phyloP scores from a whole-genome alignment of 2,329 filamentous ascomycete species.

The Alternaria longipes region DNA sequence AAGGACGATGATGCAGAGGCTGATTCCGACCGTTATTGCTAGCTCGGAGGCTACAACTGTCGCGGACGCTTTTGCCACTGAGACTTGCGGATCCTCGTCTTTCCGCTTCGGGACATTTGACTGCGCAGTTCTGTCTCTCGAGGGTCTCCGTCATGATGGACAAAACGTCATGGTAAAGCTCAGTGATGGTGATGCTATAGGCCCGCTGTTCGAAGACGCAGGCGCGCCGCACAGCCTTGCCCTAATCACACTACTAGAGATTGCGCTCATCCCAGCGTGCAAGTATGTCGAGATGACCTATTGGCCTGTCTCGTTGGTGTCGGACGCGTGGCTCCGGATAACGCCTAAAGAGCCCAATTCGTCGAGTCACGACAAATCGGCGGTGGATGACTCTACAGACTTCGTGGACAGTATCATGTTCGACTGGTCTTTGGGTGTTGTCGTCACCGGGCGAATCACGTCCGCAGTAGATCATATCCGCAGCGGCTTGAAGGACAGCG shows the following conservation, averaged over 20 bases:
- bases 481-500: neutral
- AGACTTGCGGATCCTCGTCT: constrained; percentile 1
- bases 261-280: constrained; percentile 3
- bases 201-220: too few relatives aligned
- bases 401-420: constrained; percentile 7
- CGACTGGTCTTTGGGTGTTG: neutral
- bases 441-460: constrained; percentile 1
- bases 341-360: neutral
- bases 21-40: constrained; percentile 5
- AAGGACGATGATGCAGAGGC: neutral
- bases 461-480: neutral
- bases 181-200: neutral
- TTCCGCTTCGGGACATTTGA: neutral
- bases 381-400: neutral
- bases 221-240: constrained; percentile 2
- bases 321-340: neutral
- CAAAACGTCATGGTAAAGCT: neutral
- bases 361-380: neutral
- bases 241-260: constrained; percentile 3
- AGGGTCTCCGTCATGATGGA: constrained; percentile 1
- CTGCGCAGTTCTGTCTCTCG: constrained; percentile 3
- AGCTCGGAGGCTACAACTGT: neutral
- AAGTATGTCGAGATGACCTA: constrained; percentile 5
- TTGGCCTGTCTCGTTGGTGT: constrained; percentile 4
- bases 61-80: constrained; percentile 1